A percentile compares a stretch with the other conserved stretches of the same genome.
These are phyloP conservation scores for Xylaria multiplex DNA, from an alignment of 2,329 filamentous ascomycete genomes.

Conservation along the genomic window DNA sequence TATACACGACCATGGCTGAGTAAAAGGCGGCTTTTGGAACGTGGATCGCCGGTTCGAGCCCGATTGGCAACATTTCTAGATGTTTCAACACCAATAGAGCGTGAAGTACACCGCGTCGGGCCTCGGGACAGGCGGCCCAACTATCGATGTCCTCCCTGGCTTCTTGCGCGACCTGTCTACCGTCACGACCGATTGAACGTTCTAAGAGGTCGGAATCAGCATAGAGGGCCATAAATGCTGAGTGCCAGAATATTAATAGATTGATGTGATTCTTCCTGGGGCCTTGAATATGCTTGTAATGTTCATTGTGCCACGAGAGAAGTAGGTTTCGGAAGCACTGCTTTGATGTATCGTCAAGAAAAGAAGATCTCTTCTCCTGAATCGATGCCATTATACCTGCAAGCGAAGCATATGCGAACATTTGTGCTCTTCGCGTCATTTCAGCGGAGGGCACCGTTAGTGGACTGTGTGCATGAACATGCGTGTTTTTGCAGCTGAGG, in stretches of 20 bases:
- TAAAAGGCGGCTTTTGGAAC: constrained; percentile 35
- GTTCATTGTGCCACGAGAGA: constrained; percentile 32
- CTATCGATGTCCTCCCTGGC: constrained; percentile 20
- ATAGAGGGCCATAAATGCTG: constrained; percentile 32
- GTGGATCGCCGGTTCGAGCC: constrained; percentile 35
- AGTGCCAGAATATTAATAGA: constrained; percentile 35
- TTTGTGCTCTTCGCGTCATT: constrained; percentile 27
- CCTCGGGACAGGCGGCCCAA: constrained; percentile 30
- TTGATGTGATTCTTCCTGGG: constrained; percentile 33
- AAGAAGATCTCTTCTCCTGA: constrained; percentile 29
- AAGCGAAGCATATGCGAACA: constrained; percentile 35
- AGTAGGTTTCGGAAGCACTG: constrained; percentile 31
- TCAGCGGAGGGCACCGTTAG: not conserved
- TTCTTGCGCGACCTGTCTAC: constrained; percentile 28
- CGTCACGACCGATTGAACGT: constrained; percentile 33
- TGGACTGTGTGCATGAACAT: not conserved
- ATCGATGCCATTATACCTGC: constrained; percentile 35
- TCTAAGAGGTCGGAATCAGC: constrained; percentile 30
- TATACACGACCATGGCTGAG: constrained; percentile 34
- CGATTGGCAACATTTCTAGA: constrained; percentile 35
- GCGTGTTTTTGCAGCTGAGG: not conserved
- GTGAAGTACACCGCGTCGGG: constrained; percentile 31
- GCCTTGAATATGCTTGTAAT: constrained; percentile 30
- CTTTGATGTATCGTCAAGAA: constrained; percentile 27
- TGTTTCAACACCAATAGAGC: constrained; percentile 30